Conservation (phyloP, 2,329 filamentous ascomycete genomes). For the Fusarium sp. region DNA sequence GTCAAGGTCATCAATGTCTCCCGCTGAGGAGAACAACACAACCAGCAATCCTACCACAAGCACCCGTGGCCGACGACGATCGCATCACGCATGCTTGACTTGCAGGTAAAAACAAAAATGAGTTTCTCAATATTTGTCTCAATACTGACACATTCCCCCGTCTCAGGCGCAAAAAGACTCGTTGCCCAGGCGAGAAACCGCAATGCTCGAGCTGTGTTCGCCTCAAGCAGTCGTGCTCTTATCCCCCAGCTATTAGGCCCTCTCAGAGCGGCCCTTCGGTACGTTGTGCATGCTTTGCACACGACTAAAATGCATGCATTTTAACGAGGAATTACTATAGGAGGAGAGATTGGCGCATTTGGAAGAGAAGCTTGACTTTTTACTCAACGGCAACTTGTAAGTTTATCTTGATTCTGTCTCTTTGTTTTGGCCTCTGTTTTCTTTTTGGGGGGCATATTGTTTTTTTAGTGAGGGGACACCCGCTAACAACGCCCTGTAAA, state of each 20-base stretch:
- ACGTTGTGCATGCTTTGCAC: constrained; percentile 41
- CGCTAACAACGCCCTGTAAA: neutral
- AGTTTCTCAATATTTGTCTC: neutral
- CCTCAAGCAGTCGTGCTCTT: constrained; percentile 61
- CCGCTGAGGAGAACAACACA: constrained; percentile 47
- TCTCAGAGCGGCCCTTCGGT: constrained; percentile 59
- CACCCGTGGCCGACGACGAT: constrained; percentile 53
- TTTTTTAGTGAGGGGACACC: neutral
- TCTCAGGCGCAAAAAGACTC: constrained; percentile 60
- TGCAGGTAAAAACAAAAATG: constrained; percentile 55
- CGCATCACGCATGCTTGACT: constrained; percentile 59
- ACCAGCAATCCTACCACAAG: constrained; percentile 25
- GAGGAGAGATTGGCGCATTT: constrained; percentile 63
- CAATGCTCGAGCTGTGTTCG: constrained; percentile 63
- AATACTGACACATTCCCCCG: neutral
- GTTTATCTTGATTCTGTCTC: neutral
- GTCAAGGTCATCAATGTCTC: constrained; percentile 48
- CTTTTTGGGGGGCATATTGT: constrained; percentile 37
- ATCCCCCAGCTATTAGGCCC: constrained; percentile 54
- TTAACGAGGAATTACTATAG: constrained; percentile 49
- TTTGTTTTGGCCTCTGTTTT: constrained; percentile 4
- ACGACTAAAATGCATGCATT: constrained; percentile 10
- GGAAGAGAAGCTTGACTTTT: constrained; percentile 64
- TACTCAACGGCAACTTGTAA: constrained; percentile 58
- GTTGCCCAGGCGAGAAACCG: constrained; percentile 64